A percentile compares a stretch with the other conserved stretches of the same genome.
These are phyloP conservation scores for Physcia stellaris DNA, from an alignment of 495 filamentous ascomycete species.

Conservation along the genomic window DNA sequence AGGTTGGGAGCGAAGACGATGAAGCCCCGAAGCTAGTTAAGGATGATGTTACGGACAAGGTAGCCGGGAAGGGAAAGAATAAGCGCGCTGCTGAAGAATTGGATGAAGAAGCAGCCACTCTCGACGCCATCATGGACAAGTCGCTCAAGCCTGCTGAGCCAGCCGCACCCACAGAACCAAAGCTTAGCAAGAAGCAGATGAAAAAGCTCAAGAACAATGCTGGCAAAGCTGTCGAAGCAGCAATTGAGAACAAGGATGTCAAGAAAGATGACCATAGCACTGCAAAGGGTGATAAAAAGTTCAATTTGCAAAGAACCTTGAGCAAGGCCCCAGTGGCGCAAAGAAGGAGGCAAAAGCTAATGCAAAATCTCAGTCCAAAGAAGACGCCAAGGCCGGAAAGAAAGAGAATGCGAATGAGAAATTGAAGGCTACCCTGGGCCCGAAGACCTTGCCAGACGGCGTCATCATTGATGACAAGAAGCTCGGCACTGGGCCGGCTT, in stretches of 20 bases:
- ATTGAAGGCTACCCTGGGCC: constrained; percentile 42
- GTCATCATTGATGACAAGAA: constrained; percentile 94
- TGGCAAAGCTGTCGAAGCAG: constrained; percentile 53
- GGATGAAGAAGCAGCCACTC: constrained; percentile 39
- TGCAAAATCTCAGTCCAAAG: constrained; percentile 21
- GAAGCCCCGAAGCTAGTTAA: constrained; percentile 65
- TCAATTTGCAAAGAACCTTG: constrained; percentile 95
- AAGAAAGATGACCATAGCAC: constrained; percentile 31
- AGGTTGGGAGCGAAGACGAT: constrained; percentile 75
- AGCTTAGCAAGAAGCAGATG: constrained; percentile 86
- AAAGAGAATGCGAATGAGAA: constrained; percentile 22
- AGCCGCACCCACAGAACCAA: constrained; percentile 43
- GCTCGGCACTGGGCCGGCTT: constrained; percentile 62
- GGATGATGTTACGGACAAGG: constrained; percentile 27
- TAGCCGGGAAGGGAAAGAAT: constrained; percentile 81
- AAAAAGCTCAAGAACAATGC: constrained; percentile 99
- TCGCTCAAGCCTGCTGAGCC: constrained; percentile 37
- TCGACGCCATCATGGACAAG: constrained; percentile 69
- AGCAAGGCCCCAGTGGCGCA: constrained; percentile 80
- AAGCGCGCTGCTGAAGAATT: constrained; percentile 63
- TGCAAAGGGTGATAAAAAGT: constrained; percentile 81
- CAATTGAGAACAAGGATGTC: constrained; percentile 40
- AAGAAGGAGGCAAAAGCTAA: constrained; percentile 23
- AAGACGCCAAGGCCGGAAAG: constrained; percentile 21
- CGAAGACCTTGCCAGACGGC: constrained; percentile 61